These are phyloP conservation scores for Melaleuca alternifolia DNA, from an alignment of 345 rosid genomes.

Conservation along the genomic window DNA sequence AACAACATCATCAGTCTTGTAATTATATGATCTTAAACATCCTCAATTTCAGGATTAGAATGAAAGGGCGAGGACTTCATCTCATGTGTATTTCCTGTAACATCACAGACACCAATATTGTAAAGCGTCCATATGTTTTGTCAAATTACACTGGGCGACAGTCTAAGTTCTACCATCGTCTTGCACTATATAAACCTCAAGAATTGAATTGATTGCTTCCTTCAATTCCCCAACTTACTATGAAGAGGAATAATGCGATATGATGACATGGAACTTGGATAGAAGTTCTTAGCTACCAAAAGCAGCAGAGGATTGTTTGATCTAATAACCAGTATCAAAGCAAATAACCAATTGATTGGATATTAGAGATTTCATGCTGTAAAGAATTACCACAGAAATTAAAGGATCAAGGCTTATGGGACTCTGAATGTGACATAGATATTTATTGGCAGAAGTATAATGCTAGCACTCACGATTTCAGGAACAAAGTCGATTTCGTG, in stretches of 20 bases:
- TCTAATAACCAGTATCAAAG: neutral
- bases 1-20: neutral
- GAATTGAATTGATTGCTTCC: neutral
- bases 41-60: neutral
- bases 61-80: neutral
- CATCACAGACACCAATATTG: neutral
- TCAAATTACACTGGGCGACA: neutral
- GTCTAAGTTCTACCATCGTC: neutral
- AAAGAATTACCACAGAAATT: neutral
- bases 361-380: neutral
- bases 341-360: neutral
- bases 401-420: neutral
- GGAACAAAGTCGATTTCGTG: conserved; percentile 29
- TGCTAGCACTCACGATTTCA: conserved; percentile 12
- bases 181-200: neutral
- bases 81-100: neutral
- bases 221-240: neutral
- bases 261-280: neutral
- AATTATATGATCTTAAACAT: neutral
- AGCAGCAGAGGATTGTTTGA: neutral
- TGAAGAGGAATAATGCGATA: neutral
- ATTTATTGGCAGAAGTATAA: neutral
- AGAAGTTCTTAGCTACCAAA: neutral
- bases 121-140: neutral
- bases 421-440: neutral